Percentiles rank a stretch among this genome's conserved stretches.
phyloP scores from a whole-genome alignment of 1,284 basidiomycete genomes.

The Irpex sp. region DNA sequence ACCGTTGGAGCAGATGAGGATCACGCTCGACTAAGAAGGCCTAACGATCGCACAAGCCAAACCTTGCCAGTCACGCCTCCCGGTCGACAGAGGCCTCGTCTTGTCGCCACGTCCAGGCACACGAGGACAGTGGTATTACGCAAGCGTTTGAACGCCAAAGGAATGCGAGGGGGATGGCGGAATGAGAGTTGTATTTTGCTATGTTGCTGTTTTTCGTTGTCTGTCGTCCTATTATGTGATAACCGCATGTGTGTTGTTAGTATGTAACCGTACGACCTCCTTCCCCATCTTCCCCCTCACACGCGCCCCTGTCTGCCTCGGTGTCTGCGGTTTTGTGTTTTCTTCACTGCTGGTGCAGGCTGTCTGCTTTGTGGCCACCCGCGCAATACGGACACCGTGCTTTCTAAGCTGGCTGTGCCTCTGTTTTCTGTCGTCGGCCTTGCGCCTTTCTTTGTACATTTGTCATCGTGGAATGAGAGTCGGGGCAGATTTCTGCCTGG shows the following conservation, averaged over 20 bases:
- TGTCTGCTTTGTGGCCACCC: not conserved
- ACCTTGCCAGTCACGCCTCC: not conserved
- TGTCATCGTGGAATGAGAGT: too few relatives aligned
- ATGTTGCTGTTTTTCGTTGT: slow-evolving; percentile 1
- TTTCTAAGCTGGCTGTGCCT: too few relatives aligned
- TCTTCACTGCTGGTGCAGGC: too few relatives aligned
- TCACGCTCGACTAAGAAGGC: slow-evolving; percentile 71
- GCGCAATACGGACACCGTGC: not conserved
- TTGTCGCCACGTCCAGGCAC: not conserved
- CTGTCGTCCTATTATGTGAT: slow-evolving; percentile 1
- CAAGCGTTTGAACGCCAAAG: not conserved
- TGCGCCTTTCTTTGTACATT: too few relatives aligned
- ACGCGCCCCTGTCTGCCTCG: too few relatives aligned
- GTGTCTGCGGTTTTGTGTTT: too few relatives aligned
- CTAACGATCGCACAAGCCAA: slow-evolving; percentile 23
- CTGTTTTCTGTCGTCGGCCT: too few relatives aligned
- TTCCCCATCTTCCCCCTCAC: not conserved
- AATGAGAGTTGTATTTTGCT: slow-evolving; percentile 8
- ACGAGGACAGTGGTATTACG: not conserved
- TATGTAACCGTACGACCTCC: slow-evolving; percentile 8
- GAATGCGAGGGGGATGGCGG: slow-evolving; percentile 4
- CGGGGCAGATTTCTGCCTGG: too few relatives aligned
- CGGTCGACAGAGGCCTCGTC: not conserved
- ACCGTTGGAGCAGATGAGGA: slow-evolving; percentile 89
- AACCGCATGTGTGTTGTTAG: slow-evolving; percentile 3